A percentile compares a stretch with the other conserved stretches of the same genome.
Conservation (phyloP, 179 eudicot species). For the Monotropa hypopitys region DNA sequence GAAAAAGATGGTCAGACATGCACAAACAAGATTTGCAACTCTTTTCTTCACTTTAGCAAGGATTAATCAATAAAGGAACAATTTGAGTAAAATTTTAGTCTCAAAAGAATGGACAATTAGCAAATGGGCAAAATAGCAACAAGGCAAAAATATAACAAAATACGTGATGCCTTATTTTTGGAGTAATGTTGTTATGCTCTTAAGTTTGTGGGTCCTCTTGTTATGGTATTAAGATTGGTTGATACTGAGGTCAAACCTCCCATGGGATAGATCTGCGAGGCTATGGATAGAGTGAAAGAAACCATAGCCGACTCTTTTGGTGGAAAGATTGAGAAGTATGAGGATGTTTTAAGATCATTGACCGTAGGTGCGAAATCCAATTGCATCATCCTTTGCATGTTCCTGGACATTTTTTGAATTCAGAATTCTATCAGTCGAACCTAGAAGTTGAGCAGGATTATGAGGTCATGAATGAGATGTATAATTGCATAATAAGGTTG, state of each 20-base stretch:
- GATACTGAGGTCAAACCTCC: background rate
- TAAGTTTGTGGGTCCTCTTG: background rate
- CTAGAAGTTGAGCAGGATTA: background rate
- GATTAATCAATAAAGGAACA: background rate
- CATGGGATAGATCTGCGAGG: background rate
- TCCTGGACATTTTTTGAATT: constrained; percentile 6
- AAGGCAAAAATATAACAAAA: background rate
- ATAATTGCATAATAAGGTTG: no score
- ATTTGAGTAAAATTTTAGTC: background rate
- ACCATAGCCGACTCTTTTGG: background rate
- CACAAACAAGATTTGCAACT: no score
- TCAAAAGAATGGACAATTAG: background rate
- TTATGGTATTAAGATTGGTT: background rate
- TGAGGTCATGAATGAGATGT: background rate
- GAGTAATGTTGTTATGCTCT: no score
- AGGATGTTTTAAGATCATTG: background rate
- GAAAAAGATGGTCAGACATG: no score
- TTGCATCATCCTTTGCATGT: constrained; percentile 7
- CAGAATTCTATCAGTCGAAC: background rate
- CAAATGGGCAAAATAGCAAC: background rate
- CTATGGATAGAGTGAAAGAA: background rate
- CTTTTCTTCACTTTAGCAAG: no score
- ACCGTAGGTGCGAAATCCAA: background rate
- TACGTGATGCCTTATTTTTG: no score
- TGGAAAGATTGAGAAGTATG: background rate